Evolutionary conservation across 1,284 basidiomycete genomes (phyloP).

Genomic region (Apiotrichum sp.): DNA sequence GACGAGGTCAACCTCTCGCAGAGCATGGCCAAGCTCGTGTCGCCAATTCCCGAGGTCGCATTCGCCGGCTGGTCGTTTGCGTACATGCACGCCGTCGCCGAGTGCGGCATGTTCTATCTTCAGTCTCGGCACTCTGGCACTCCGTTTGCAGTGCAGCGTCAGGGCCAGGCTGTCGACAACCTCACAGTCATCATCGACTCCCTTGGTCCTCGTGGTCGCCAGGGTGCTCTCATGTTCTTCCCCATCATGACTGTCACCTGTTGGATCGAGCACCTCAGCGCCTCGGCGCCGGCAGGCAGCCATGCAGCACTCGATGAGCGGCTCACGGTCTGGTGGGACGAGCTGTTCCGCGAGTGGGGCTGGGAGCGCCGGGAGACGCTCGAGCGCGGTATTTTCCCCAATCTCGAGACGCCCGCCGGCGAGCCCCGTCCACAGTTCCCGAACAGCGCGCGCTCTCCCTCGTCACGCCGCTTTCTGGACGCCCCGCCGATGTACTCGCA

Average conservation of each 20-base stretch:
- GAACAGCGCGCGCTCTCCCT: not conserved
- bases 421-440: not conserved
- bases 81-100: conserved; percentile 49
- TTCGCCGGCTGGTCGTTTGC: conserved; percentile 47
- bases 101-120: conserved; percentile 50
- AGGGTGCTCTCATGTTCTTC: conserved; percentile 39
- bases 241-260: conserved; percentile 36
- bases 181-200: conserved; percentile 42
- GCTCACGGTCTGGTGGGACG: conserved; percentile 35
- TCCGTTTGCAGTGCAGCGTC: conserved; percentile 34
- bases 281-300: conserved; percentile 15
- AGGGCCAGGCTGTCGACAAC: conserved; percentile 46
- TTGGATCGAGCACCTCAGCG: conserved; percentile 37
- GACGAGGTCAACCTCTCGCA: conserved; percentile 46
- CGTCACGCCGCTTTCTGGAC: not conserved
- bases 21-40: conserved; percentile 35
- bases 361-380: conserved; percentile 27
- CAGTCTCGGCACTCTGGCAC: conserved; percentile 36
- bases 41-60: conserved; percentile 30
- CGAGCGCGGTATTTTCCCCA: conserved; percentile 24
- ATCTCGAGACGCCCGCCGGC: conserved; percentile 2
- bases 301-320: conserved; percentile 30
- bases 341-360: conserved; percentile 37
- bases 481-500: not conserved
- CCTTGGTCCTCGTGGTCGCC: conserved; percentile 38